These are phyloP conservation scores for Penicillium cinerascens DNA, from an alignment of 495 filamentous ascomycete species.

Conservation along the genomic window DNA sequence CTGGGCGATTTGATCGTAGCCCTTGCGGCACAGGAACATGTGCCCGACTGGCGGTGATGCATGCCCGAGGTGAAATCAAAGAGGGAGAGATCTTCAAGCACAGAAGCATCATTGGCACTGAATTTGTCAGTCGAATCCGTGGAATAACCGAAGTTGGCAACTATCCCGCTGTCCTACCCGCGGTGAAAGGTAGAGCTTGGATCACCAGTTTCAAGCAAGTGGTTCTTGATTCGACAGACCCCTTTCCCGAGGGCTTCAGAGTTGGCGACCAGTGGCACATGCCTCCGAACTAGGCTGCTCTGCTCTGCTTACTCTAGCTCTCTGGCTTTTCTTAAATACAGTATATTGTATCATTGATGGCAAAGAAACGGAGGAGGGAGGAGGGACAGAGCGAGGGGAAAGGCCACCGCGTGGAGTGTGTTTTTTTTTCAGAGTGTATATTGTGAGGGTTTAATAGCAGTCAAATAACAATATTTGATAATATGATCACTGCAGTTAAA, in stretches of 20 bases:
- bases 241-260: conserved; percentile 31
- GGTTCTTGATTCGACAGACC: conserved; percentile 30
- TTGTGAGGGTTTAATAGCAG: too few species aligned
- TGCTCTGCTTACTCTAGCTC: too few species aligned
- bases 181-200: conserved; percentile 33
- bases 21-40: conserved; percentile 37
- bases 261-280: conserved; percentile 32
- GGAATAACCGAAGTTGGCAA: conserved; percentile 25
- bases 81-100: conserved; percentile 29
- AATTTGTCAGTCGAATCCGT: conserved; percentile 27
- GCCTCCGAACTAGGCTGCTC: conserved; percentile 6
- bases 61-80: conserved; percentile 25
- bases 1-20: conserved; percentile 35
- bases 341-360: too few species aligned
- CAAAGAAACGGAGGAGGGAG: too few species aligned
- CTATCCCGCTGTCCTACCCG: conserved; percentile 28
- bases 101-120: conserved; percentile 29
- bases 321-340: too few species aligned
- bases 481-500: too few species aligned
- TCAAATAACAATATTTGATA: too few species aligned
- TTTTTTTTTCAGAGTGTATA: too few species aligned
- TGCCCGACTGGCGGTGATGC: conserved; percentile 33
- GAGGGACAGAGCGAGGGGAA: too few species aligned
- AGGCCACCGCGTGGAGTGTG: too few species aligned
- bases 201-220: conserved; percentile 34